Percentiles rank a stretch among this genome's conserved stretches.
These are phyloP conservation scores for Cutaneotrichosporon arboriforme DNA, from an alignment of 1,284 basidiomycete genomes.

Conservation along the genomic window DNA sequence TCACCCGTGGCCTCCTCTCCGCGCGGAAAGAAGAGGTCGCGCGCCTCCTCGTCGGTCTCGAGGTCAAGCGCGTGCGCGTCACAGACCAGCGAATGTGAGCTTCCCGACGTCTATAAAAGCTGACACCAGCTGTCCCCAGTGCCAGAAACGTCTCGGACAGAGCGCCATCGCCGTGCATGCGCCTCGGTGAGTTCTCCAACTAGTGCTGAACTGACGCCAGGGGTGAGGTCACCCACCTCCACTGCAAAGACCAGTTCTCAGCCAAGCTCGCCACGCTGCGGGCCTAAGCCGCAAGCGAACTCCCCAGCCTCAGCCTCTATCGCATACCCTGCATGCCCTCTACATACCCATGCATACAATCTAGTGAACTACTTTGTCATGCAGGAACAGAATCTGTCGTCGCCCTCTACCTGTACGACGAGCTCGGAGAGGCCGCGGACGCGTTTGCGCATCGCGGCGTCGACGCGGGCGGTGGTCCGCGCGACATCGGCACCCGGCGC, in stretches of 20 bases:
- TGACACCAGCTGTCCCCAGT: conserved; percentile 75
- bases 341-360: conserved; percentile 8
- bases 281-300: too few species aligned
- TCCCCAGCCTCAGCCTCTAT: not conserved
- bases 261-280: conserved; percentile 27
- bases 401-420: conserved; percentile 70
- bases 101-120: not conserved
- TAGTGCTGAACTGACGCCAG: not conserved
- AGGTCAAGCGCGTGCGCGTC: conserved; percentile 78
- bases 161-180: conserved; percentile 92
- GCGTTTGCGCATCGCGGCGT: conserved; percentile 60
- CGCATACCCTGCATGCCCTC: conserved; percentile 1
- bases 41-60: conserved; percentile 64
- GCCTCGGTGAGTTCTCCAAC: conserved; percentile 51
- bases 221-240: conserved; percentile 89
- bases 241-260: conserved; percentile 79
- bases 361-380: conserved; percentile 47
- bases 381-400: conserved; percentile 48
- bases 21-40: conserved; percentile 62
- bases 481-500: conserved; percentile 53
- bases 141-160: conserved; percentile 87
- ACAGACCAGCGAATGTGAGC: conserved; percentile 82
- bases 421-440: conserved; percentile 79
- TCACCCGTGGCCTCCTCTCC: conserved; percentile 10
- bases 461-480: conserved; percentile 67